Percentiles rank a stretch among this genome's conserved stretches.
phyloP scores from a whole-genome alignment of 225 moss, liverwort and hornwort genomes.

The Pseudisothecium myosuroides region DNA sequence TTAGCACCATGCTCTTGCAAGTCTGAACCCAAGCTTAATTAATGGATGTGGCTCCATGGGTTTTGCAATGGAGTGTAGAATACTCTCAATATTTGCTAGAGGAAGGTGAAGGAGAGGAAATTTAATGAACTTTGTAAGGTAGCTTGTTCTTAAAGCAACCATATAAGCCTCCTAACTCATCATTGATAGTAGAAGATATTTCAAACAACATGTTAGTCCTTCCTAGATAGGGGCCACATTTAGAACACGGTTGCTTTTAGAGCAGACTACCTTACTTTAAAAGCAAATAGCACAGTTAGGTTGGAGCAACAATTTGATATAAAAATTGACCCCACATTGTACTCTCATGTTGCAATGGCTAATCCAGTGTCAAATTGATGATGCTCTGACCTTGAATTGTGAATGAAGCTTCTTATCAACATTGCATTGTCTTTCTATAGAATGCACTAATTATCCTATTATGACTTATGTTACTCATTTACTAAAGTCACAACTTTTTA shows the following conservation, averaged over 20 bases:
- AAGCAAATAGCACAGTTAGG: neutral
- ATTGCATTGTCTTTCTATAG: neutral
- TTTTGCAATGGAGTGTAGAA: fast-evolving
- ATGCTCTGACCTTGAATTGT: neutral
- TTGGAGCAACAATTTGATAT: neutral
- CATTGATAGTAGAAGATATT: too few relatives aligned
- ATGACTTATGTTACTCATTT: neutral
- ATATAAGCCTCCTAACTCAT: too few relatives aligned
- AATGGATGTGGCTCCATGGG: neutral
- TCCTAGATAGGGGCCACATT: too few relatives aligned
- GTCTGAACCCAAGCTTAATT: fast-evolving
- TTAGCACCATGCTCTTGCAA: neutral
- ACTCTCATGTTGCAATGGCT: fast-evolving
- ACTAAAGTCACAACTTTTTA: neutral
- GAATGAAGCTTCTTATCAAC: neutral
- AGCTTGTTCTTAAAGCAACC: too few relatives aligned
- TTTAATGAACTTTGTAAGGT: neutral
- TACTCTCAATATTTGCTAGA: neutral
- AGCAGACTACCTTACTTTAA: neutral
- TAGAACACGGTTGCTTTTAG: too few relatives aligned
- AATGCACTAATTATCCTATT: neutral
- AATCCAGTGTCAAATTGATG: neutral
- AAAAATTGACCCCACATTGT: neutral
- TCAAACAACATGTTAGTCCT: too few relatives aligned
- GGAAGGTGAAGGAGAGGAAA: too few relatives aligned